Evolutionary conservation across 2,329 filamentous ascomycete genomes (phyloP), one percentile per base, ranked within the genome.

Genomic region (Fusarium scirpi): DNA sequence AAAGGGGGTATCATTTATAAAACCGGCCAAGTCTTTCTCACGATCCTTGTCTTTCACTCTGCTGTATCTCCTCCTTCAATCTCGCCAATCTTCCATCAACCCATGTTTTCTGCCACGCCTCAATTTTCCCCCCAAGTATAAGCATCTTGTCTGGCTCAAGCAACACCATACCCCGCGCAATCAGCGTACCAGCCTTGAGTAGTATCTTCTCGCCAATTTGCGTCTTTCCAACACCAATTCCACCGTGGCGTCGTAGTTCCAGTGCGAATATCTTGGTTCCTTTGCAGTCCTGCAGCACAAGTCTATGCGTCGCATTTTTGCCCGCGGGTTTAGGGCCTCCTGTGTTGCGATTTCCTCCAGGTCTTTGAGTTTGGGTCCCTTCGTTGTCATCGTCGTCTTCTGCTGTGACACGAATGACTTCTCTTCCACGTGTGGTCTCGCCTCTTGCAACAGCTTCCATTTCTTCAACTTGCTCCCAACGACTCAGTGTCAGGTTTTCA

Each of bases 121-220:
- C 94, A 46, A 98, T 87, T 81, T 93, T 97, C 0, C 96, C 96
- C 3, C 96, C 96, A n/a, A 98, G 80, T 4, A 97, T 77, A n/a
- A 87, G 85, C 57, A 89, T 90, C 60, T 80, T 89, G 4, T 82
- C 82, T 2, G 93, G 90, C 67, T 94, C 91, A 22, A 99, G 83
- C 79, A 98, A 81, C n/a, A 97, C 76, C 52, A 92, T 87, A 1
- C 94, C 96, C 59, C 95, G 86, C 8, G 92, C 89, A 5, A 97
- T 88, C 8, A 89, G 84, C 5, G 86, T 85, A 8, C 88, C 85
- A 68, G 89, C 85, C 70, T 84, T 89, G 51, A 99, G 79, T 43
- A 97, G 74, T 25, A 98, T 76, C 82, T 99, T 99, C 72, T 90
- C 87, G 3, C 96, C 96, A 65, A 98, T 94, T 49, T 85, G 80